Percentiles rank a stretch among this genome's conserved stretches.
phyloP scores from a whole-genome alignment of 1,284 basidiomycete genomes.

The Tremellales sp. region DNA sequence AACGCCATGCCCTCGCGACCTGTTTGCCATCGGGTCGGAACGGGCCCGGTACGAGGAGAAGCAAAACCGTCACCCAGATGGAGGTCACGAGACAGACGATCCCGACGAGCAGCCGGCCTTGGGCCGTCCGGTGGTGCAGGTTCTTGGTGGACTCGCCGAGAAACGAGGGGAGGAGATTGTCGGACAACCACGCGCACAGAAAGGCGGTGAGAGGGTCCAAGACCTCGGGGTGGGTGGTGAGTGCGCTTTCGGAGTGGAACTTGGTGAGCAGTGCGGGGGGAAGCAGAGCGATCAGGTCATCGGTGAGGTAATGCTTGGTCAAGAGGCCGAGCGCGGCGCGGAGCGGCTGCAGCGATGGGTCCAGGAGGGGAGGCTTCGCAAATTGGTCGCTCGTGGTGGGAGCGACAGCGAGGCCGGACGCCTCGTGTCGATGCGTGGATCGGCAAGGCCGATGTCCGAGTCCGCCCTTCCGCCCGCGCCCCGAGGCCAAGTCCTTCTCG shows the following conservation, averaged over 20 bases:
- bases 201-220: background rate
- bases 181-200: background rate
- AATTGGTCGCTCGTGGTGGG: too few species aligned
- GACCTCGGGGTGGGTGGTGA: slow-evolving; percentile 3
- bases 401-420: too few species aligned
- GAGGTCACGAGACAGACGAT: background rate
- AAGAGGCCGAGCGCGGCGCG: background rate
- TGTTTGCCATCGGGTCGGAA: background rate
- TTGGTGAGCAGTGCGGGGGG: background rate
- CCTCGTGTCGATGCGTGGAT: too few species aligned
- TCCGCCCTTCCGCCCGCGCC: too few species aligned
- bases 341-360: background rate
- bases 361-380: background rate
- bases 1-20: background rate
- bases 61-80: background rate
- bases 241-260: background rate
- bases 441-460: too few species aligned
- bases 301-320: background rate
- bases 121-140: background rate
- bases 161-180: background rate
- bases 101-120: slow-evolving; percentile 1
- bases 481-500: too few species aligned
- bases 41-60: background rate
- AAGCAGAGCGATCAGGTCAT: background rate
- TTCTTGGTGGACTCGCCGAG: background rate